Evolutionary conservation across 257 asterid genomes (phyloP).

Genomic region (Scutellaria minor): DNA sequence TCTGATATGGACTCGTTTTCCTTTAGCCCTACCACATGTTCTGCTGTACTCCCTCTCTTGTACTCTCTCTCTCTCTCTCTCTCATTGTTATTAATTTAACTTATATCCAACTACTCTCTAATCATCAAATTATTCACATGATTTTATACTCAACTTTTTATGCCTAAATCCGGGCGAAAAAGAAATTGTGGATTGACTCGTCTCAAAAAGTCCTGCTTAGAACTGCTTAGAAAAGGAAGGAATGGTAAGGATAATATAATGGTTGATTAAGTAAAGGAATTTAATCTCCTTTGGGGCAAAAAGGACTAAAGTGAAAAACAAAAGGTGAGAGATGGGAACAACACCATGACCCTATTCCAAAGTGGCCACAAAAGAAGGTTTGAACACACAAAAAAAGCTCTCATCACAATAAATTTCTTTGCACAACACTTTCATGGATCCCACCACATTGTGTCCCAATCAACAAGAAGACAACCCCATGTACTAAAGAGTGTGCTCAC

Average conservation of each 20-base stretch:
- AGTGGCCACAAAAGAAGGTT: slow-evolving; percentile 39
- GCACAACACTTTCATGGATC: slow-evolving; percentile 36
- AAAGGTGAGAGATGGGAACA: slow-evolving; percentile 30
- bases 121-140: too few relatives aligned
- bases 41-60: background rate
- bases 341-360: slow-evolving; percentile 35
- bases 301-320: slow-evolving; percentile 30
- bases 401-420: slow-evolving; percentile 26
- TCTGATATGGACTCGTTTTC: slow-evolving; percentile 18
- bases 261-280: slow-evolving; percentile 13
- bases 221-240: background rate
- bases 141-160: too few relatives aligned
- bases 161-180: too few relatives aligned
- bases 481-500: slow-evolving; percentile 35
- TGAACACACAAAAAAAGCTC: slow-evolving; percentile 35
- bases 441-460: slow-evolving; percentile 47
- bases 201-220: background rate
- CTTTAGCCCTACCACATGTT: slow-evolving; percentile 12
- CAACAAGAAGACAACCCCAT: slow-evolving; percentile 33
- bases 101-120: background rate
- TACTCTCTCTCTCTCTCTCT: too few relatives aligned
- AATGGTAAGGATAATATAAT: background rate
- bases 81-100: background rate
- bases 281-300: background rate
- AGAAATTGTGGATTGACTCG: too few relatives aligned